Evolutionary conservation across 768 basidiomycete genomes (phyloP).

Genomic region (Candolleomyces eurysporus): DNA sequence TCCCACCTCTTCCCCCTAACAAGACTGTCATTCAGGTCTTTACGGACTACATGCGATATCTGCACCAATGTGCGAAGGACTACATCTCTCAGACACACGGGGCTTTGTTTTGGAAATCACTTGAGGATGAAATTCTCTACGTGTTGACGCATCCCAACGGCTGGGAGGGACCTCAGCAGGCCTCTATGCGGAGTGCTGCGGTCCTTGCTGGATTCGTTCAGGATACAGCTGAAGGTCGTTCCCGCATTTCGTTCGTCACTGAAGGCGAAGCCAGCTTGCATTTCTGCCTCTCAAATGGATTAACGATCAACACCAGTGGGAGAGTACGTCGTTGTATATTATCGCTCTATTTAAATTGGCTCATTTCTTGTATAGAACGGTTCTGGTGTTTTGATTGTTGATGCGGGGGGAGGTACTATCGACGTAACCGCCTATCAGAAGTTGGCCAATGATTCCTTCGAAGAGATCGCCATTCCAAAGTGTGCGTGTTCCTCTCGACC

Average conservation of each 20-base stretch:
- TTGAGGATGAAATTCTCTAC: constrained; percentile 41
- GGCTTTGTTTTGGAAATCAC: constrained; percentile 38
- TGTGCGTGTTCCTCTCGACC: constrained; percentile 22
- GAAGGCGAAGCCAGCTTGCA: constrained; percentile 62
- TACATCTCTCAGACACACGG: constrained; percentile 52
- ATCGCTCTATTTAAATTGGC: neutral
- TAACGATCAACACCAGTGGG: constrained; percentile 31
- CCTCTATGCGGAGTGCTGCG: constrained; percentile 50
- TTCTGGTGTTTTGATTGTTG: constrained; percentile 49
- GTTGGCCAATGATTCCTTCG: constrained; percentile 17
- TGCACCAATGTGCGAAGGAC: constrained; percentile 37
- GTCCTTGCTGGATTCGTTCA: constrained; percentile 47
- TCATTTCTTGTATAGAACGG: constrained; percentile 26
- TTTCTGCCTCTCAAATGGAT: constrained; percentile 48
- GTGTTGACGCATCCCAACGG: constrained; percentile 61
- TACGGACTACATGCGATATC: constrained; percentile 48
- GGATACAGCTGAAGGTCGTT: constrained; percentile 30
- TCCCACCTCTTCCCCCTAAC: constrained; percentile 39
- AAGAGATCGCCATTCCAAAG: constrained; percentile 42
- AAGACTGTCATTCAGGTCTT: constrained; percentile 41
- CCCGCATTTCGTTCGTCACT: constrained; percentile 49
- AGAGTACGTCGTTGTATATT: constrained; percentile 16
- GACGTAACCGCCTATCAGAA: constrained; percentile 50
- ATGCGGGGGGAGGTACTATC: constrained; percentile 60
- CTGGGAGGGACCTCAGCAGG: constrained; percentile 59